These are phyloP conservation scores for Grosmannia clavigera DNA, from an alignment of 2,329 filamentous ascomycete genomes.

Conservation along the genomic window DNA sequence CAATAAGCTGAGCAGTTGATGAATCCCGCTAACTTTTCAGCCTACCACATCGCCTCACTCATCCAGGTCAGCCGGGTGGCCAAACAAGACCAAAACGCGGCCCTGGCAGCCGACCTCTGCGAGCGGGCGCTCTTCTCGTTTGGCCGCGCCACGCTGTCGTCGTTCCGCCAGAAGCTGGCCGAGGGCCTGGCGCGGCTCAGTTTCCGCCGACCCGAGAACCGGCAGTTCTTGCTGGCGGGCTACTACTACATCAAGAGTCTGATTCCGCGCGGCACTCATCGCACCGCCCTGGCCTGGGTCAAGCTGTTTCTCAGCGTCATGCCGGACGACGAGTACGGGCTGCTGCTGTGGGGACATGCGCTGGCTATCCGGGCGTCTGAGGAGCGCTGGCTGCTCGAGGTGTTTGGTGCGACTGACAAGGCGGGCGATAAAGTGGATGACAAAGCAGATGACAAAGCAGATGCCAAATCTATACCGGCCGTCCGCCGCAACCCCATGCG, in stretches of 20 bases:
- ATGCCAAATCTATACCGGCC: not conserved
- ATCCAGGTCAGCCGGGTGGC: conserved; percentile 87
- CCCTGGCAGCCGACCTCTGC: conserved; percentile 73
- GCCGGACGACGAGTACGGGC: conserved; percentile 68
- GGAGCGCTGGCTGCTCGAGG: conserved; percentile 60
- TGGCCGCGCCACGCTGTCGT: conserved; percentile 74
- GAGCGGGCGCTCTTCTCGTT: conserved; percentile 89
- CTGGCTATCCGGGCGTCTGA: conserved; percentile 73
- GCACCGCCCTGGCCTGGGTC: conserved; percentile 87
- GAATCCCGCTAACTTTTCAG: conserved; percentile 18
- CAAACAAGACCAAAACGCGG: conserved; percentile 76
- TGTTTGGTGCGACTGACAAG: conserved; percentile 33
- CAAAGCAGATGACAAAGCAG: conserved; percentile 17
- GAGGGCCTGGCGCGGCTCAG: conserved; percentile 70
- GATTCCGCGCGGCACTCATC: conserved; percentile 81
- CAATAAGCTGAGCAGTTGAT: no score
- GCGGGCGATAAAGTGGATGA: not conserved
- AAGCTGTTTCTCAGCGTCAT: conserved; percentile 71
- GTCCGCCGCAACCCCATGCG: conserved; percentile 17
- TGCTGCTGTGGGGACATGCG: conserved; percentile 70
- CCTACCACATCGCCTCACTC: conserved; percentile 89
- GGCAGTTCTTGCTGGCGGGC: conserved; percentile 82
- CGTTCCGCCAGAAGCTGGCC: conserved; percentile 64
- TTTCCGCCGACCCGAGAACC: conserved; percentile 73
- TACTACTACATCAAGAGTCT: conserved; percentile 83